Conservation (phyloP, 31 red algal species). For the Endocladia muricata region DNA sequence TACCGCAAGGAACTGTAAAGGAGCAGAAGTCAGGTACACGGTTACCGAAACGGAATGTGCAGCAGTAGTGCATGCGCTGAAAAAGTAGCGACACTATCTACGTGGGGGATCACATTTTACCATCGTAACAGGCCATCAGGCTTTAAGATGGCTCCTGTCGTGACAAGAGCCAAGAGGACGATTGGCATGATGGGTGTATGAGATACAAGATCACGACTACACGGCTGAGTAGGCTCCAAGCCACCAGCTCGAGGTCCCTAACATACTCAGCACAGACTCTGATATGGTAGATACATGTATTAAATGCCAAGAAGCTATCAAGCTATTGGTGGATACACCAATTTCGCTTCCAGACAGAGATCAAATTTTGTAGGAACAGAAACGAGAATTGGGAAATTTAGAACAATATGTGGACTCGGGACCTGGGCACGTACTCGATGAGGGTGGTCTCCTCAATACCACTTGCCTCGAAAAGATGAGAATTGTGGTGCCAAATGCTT, state of each 20-base stretch:
- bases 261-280: neutral
- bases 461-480: too few species aligned
- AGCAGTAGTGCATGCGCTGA: slow-evolving; percentile 10
- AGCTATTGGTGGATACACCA: too few species aligned
- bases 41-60: neutral
- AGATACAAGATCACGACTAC: neutral
- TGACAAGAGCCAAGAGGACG: neutral
- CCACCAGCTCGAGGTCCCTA: neutral
- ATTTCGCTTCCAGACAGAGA: too few species aligned
- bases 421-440: too few species aligned
- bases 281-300: too few species aligned
- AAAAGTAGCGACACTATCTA: slow-evolving; percentile 1
- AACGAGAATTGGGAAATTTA: too few species aligned
- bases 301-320: too few species aligned
- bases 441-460: too few species aligned
- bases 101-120: neutral
- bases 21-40: neutral
- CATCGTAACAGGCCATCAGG: neutral
- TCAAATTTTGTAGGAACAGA: too few species aligned
- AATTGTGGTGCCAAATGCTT: neutral
- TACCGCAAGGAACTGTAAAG: neutral
- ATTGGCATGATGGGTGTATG: neutral
- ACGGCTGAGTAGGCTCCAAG: neutral
- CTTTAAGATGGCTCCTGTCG: neutral
- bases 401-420: too few species aligned